Evolutionary conservation across 495 filamentous ascomycete genomes (phyloP), one percentile per base, ranked within the genome.

Genomic region (Lepraria neglecta): DNA sequence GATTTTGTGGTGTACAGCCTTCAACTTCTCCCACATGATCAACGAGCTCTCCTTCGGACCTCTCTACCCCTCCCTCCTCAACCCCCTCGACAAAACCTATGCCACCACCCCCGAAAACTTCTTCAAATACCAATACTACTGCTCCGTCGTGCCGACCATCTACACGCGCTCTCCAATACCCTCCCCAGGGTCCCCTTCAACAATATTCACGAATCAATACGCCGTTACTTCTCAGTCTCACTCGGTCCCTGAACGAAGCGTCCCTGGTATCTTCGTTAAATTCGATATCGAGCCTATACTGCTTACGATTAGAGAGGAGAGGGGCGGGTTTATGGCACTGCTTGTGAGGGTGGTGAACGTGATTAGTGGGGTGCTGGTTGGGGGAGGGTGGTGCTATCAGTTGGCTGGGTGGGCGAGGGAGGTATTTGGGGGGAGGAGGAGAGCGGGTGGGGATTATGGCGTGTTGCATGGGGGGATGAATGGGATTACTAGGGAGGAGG

Each of bases 21-120:
- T 98, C 84, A 97, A 99, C 79, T 97, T 99, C 83, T 91, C 91
- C 30, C 94, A 99, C 78, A 87, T 95, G 75, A 85, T 97, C 75
- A 91, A 87, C 66, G 92, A 97, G 72, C 86, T 99, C 65, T 97
- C 92, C 67, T 99, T 95, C 75, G 94, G 94, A 0, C 89, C 92
- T 27, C 94, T 89, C 77, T 96, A 96, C 75, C 94, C 95, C 12
- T 89, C 86, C 21, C 87, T 99, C 52, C 80, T 85, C 65, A 99
- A 97, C 77, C 94, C 94, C 0, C 90, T 99, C 64, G 95, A 97
- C 77, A 84, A 84, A 58, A 96, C 94, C 56, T 84, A 91, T 71
- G 86, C 91, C 69, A 75, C 80, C 2, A 92, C 88, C n/a, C 66
- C 77, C 24, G 58, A 67, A 54, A 81, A 97, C 79, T 97, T 97